These are phyloP conservation scores for Suhomyces sp. DNA, from an alignment of 805 yeast genomes.

Conservation along the genomic window DNA sequence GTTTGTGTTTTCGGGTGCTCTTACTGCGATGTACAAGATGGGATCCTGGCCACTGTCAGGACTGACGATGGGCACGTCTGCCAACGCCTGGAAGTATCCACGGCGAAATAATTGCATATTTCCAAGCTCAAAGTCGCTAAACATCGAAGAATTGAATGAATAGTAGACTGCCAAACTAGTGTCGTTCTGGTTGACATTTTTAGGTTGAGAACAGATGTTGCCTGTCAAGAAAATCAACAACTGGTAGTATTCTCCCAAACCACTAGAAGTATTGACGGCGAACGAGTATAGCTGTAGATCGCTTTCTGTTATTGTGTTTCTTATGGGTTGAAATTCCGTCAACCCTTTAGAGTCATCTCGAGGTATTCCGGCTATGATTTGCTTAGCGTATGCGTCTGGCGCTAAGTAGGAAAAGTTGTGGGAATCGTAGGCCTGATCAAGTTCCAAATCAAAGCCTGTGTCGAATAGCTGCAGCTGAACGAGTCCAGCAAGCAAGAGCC, in stretches of 20 bases:
- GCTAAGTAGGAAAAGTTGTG: background rate
- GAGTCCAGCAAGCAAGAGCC: background rate
- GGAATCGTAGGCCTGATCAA: constrained; percentile 13
- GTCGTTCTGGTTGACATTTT: constrained; percentile 18
- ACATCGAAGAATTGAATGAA: constrained; percentile 37
- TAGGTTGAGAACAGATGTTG: constrained; percentile 40
- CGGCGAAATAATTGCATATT: constrained; percentile 26
- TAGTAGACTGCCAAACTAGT: constrained; percentile 36
- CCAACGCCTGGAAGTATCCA: constrained; percentile 42
- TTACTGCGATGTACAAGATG: constrained; percentile 36
- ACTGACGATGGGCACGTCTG: constrained; percentile 26
- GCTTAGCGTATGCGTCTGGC: background rate
- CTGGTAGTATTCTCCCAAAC: constrained; percentile 46
- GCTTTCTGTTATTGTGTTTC: constrained; percentile 33
- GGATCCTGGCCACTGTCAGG: constrained; percentile 11
- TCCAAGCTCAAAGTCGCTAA: constrained; percentile 24
- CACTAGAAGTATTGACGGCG: constrained; percentile 43
- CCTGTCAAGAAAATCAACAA: constrained; percentile 50
- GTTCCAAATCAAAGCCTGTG: constrained; percentile 13
- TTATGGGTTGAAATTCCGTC: constrained; percentile 37
- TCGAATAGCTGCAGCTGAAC: constrained; percentile 8
- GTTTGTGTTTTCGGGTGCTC: constrained; percentile 41
- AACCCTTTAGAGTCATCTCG: constrained; percentile 23
- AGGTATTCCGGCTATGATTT: constrained; percentile 2
- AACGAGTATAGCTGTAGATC: constrained; percentile 43